Conservation (phyloP, 2,329 filamentous ascomycete species). For the Chaetomiaceae sp. region DNA sequence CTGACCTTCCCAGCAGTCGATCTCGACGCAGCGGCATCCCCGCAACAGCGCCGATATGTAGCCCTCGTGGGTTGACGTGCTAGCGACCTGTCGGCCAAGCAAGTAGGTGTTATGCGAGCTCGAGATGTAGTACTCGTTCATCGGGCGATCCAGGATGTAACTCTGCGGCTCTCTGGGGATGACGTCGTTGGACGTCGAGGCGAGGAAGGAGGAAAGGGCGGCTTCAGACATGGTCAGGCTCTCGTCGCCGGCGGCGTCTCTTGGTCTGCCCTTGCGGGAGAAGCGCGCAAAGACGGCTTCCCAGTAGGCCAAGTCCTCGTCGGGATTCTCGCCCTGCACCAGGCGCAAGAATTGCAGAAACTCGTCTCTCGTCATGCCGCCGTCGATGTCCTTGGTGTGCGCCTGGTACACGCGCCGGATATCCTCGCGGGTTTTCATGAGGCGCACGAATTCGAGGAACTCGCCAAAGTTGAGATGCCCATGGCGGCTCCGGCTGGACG, state of each 20-base stretch:
- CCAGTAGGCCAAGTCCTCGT: conserved; percentile 60
- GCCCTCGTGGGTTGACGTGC: conserved; percentile 86
- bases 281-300: conserved; percentile 65
- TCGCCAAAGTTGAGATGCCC: conserved; percentile 69
- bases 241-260: conserved; percentile 36
- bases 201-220: conserved; percentile 70
- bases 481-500: conserved; percentile 38
- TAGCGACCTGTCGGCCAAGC: conserved; percentile 80
- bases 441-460: conserved; percentile 76
- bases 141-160: conserved; percentile 67
- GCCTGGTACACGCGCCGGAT: conserved; percentile 66
- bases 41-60: conserved; percentile 85
- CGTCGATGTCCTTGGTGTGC: conserved; percentile 51
- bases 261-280: conserved; percentile 51
- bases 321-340: conserved; percentile 70
- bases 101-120: conserved; percentile 99
- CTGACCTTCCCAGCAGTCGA: conserved; percentile 94
- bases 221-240: conserved; percentile 65
- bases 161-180: conserved; percentile 55
- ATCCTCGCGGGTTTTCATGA: conserved; percentile 79
- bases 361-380: conserved; percentile 62
- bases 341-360: conserved; percentile 71
- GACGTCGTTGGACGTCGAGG: conserved; percentile 66
- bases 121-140: conserved; percentile 97
- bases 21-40: conserved; percentile 91